These are phyloP conservation scores for Podaxis pistillaris DNA, from an alignment of 768 basidiomycete species.

Conservation along the genomic window DNA sequence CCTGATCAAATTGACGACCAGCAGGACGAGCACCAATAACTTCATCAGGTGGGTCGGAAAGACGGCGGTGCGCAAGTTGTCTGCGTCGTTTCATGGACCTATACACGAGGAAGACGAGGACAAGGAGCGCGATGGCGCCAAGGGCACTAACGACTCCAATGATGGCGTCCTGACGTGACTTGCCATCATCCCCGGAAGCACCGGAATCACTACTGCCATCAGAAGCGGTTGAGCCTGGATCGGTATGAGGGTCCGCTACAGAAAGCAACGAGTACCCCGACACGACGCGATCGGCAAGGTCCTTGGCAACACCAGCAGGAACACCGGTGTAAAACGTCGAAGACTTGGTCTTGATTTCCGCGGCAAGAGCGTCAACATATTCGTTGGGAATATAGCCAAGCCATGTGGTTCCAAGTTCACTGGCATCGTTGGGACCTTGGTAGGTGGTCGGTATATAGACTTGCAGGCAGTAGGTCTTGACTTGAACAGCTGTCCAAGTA, in stretches of 20 bases:
- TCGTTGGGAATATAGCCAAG: conserved; percentile 63
- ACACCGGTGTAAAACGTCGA: conserved; percentile 67
- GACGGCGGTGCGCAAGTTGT: conserved; percentile 67
- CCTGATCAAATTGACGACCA: conserved; percentile 76
- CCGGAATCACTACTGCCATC: conserved; percentile 22
- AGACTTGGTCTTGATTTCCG: conserved; percentile 56
- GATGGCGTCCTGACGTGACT: conserved; percentile 76
- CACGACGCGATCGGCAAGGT: conserved; percentile 69
- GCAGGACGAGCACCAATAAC: conserved; percentile 49
- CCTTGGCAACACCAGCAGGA: conserved; percentile 39
- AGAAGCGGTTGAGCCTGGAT: conserved; percentile 19
- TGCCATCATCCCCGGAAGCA: conserved; percentile 33
- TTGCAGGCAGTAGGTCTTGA: conserved; percentile 55
- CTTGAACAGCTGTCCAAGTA: conserved; percentile 27
- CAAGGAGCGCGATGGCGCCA: conserved; percentile 72
- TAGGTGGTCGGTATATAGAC: conserved; percentile 68
- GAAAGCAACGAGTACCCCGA: conserved; percentile 59
- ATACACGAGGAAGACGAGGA: conserved; percentile 70
- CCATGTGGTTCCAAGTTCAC: conserved; percentile 64
- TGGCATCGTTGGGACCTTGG: conserved; percentile 41
- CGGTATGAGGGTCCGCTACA: conserved; percentile 36
- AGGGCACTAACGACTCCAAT: conserved; percentile 88
- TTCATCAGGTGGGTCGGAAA: conserved; percentile 54
- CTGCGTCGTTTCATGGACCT: conserved; percentile 65
- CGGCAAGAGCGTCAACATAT: conserved; percentile 58